Conservation (phyloP, 129 eudicot species). For the Artemisia tridentata region DNA sequence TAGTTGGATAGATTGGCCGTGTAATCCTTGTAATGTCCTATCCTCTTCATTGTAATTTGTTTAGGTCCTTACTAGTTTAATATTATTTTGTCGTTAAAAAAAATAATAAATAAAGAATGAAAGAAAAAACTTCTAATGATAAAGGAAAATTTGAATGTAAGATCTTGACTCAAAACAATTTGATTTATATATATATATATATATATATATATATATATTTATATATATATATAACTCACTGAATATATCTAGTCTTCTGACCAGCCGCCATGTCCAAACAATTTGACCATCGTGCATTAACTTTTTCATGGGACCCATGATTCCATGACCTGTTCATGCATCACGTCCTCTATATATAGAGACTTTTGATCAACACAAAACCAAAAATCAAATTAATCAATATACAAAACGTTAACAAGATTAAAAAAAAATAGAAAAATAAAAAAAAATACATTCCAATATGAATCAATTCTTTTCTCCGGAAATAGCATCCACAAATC, state of each 20-base stretch:
- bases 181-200: background rate
- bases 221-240: background rate
- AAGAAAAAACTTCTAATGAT: background rate
- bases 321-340: background rate
- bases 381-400: background rate
- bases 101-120: too few species aligned
- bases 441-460: too few species aligned
- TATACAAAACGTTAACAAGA: background rate
- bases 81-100: too few species aligned
- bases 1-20: too few species aligned
- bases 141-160: background rate
- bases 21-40: too few species aligned
- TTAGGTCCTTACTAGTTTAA: too few species aligned
- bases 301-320: background rate
- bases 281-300: conserved; percentile 20
- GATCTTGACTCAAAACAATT: background rate
- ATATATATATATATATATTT: background rate
- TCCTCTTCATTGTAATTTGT: too few species aligned
- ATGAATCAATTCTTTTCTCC: conserved; percentile 1
- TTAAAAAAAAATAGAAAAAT: background rate
- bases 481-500: conserved; percentile 3
- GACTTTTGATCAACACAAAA: background rate
- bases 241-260: conserved; percentile 25
- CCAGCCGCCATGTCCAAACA: conserved; percentile 43
- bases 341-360: background rate